Evolutionary conservation across 208 protist genomes (phyloP).

Genomic region (Herpetomonas tarakana): DNA sequence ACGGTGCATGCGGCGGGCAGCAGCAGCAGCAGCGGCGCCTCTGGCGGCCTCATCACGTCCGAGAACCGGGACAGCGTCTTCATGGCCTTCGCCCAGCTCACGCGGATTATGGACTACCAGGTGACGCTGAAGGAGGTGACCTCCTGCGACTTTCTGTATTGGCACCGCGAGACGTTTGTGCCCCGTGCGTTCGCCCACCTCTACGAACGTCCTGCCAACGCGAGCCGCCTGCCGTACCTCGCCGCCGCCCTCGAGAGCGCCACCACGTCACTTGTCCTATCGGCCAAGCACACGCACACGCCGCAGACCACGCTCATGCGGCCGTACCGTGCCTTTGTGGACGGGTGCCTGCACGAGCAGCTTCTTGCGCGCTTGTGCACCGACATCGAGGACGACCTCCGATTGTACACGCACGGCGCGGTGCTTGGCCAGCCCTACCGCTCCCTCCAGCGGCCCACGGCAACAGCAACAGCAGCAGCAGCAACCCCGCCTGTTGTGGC

Average conservation of each 20-base stretch:
- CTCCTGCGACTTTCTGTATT: slow-evolving; percentile 90
- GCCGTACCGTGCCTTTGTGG: slow-evolving; percentile 59
- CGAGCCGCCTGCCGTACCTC: slow-evolving; percentile 60
- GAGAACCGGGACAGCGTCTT: slow-evolving; percentile 54
- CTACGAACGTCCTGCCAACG: slow-evolving; percentile 62
- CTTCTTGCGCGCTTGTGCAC: slow-evolving; percentile 73
- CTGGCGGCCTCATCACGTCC: slow-evolving; percentile 17
- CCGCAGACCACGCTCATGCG: slow-evolving; percentile 26
- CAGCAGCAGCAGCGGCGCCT: background rate
- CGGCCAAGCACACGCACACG: slow-evolving; percentile 19
- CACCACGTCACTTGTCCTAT: slow-evolving; percentile 29
- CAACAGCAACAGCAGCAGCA: no score
- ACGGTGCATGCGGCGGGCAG: slow-evolving; percentile 1
- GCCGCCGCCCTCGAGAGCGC: slow-evolving; percentile 74
- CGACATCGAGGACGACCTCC: slow-evolving; percentile 94
- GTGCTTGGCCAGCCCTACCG: slow-evolving; percentile 44
- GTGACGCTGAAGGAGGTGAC: slow-evolving; percentile 37
- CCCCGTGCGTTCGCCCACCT: slow-evolving; percentile 80
- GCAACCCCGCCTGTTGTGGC: no score
- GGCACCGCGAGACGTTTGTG: slow-evolving; percentile 76
- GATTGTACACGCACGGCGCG: slow-evolving; percentile 89
- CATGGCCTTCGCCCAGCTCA: slow-evolving; percentile 67
- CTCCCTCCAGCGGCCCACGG: slow-evolving; percentile 8
- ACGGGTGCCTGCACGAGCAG: slow-evolving; percentile 37
- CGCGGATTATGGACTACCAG: slow-evolving; percentile 61